Evolutionary conservation across 2,329 filamentous ascomycete genomes (phyloP).

Genomic region (Nemania diffusa): DNA sequence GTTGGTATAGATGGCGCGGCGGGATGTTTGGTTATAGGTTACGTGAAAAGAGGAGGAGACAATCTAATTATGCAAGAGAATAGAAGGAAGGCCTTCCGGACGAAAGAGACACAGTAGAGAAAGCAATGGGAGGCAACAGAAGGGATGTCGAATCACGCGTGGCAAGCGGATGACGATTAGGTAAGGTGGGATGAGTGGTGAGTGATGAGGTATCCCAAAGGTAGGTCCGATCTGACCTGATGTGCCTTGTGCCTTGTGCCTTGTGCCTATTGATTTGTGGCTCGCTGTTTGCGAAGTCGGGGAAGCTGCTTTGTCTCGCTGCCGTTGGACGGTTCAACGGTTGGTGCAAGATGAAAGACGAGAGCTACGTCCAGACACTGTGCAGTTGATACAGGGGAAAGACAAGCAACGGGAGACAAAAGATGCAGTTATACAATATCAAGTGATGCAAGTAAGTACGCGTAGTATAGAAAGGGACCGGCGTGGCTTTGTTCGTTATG

Average conservation of each 20-base stretch:
- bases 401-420: constrained; percentile 13
- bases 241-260: constrained; percentile 28
- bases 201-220: constrained; percentile 22
- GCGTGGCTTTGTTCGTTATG: constrained; percentile 25
- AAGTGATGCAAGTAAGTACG: constrained; percentile 38
- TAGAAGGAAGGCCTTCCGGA: constrained; percentile 29
- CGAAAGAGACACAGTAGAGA: constrained; percentile 25
- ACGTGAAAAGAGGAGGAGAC: constrained; percentile 16
- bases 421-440: constrained; percentile 30
- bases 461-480: not conserved
- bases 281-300: constrained; percentile 37
- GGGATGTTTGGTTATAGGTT: constrained; percentile 25
- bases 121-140: constrained; percentile 33
- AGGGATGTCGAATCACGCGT: constrained; percentile 41
- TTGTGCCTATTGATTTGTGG: constrained; percentile 35
- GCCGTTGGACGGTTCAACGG: constrained; percentile 4
- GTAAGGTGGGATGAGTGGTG: constrained; percentile 31
- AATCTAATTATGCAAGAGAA: constrained; percentile 29
- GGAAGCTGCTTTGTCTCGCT: constrained; percentile 36
- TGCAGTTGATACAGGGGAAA: constrained; percentile 9
- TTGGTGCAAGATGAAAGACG: constrained; percentile 32
- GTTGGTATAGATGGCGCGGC: constrained; percentile 1
- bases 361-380: constrained; percentile 9
- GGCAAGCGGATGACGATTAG: constrained; percentile 41
- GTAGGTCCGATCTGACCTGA: constrained; percentile 13